These are phyloP conservation scores for Malassezia cuniculi DNA, from an alignment of 1,284 basidiomycete genomes.

Conservation along the genomic window DNA sequence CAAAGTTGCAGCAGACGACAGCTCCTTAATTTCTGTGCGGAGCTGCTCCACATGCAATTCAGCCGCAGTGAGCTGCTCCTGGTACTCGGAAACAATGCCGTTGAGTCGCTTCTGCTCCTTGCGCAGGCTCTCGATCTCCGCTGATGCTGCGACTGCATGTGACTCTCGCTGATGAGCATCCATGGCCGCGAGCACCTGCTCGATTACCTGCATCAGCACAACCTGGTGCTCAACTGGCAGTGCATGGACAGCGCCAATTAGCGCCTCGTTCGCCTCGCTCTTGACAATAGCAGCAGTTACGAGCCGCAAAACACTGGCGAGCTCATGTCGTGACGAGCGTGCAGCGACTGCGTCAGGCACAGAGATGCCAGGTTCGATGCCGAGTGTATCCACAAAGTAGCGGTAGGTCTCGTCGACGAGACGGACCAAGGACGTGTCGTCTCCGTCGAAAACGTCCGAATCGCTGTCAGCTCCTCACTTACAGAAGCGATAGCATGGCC, in stretches of 20 bases:
- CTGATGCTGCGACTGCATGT: background rate
- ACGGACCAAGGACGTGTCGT: too few species aligned
- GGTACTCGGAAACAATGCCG: too few species aligned
- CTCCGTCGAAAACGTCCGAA: too few species aligned
- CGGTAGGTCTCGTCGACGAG: too few species aligned
- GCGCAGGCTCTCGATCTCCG: slow-evolving; percentile 2
- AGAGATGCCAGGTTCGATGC: too few species aligned
- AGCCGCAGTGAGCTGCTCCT: slow-evolving; percentile 6
- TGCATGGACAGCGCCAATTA: slow-evolving; percentile 69
- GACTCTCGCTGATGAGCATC: background rate
- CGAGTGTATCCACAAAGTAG: too few species aligned
- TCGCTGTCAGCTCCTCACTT: too few species aligned
- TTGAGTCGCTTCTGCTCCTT: background rate
- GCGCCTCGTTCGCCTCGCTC: slow-evolving; percentile 57
- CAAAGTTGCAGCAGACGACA: background rate
- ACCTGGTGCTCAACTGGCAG: slow-evolving; percentile 65
- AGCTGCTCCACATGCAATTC: slow-evolving; percentile 6
- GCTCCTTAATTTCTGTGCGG: slow-evolving; percentile 2
- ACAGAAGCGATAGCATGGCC: too few species aligned
- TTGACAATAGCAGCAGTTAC: slow-evolving; percentile 87
- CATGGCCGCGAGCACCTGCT: slow-evolving; percentile 21
- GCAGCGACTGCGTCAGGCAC: too few species aligned
- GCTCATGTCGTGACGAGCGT: slow-evolving; percentile 57
- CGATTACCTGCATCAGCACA: slow-evolving; percentile 60
- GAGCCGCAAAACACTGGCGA: slow-evolving; percentile 63